Conservation (phyloP, 345 rosid species). For the Limnanthes douglasii region DNA sequence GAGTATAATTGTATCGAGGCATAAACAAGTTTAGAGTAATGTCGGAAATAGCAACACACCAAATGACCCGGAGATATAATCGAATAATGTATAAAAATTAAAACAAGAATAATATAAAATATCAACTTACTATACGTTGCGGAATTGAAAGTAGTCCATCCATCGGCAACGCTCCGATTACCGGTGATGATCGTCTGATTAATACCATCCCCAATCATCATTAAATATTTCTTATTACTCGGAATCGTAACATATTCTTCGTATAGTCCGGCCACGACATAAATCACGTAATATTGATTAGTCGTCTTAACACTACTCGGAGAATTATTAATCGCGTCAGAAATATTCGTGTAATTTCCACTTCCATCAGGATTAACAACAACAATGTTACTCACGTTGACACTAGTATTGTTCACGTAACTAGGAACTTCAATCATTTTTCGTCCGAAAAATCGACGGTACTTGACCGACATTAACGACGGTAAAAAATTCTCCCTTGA, state of each 20-base stretch:
- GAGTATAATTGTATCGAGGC: too few species aligned
- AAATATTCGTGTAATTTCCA: conserved; percentile 65
- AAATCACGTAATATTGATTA: conserved; percentile 68
- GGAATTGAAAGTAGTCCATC: conserved; percentile 89
- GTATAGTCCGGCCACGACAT: conserved; percentile 55
- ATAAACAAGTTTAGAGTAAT: too few species aligned
- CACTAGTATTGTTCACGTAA: too few species aligned
- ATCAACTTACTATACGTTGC: conserved; percentile 45
- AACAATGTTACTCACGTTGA: conserved; percentile 40
- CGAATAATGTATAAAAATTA: too few species aligned
- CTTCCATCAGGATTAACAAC: conserved; percentile 53
- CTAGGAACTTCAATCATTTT: too few species aligned
- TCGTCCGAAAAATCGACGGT: too few species aligned
- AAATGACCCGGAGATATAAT: too few species aligned
- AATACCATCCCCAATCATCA: conserved; percentile 92
- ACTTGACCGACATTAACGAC: too few species aligned
- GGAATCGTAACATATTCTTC: conserved; percentile 62
- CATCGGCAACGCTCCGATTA: conserved; percentile 64
- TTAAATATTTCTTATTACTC: conserved; percentile 53
- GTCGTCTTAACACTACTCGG: conserved; percentile 46
- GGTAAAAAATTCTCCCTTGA: too few species aligned
- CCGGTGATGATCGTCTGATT: conserved; percentile 75
- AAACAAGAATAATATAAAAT: too few species aligned
- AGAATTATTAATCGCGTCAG: conserved; percentile 52
- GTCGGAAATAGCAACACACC: too few species aligned